Evolutionary conservation across 2,329 filamentous ascomycete genomes (phyloP).

Genomic region (Didymella pinodella): DNA sequence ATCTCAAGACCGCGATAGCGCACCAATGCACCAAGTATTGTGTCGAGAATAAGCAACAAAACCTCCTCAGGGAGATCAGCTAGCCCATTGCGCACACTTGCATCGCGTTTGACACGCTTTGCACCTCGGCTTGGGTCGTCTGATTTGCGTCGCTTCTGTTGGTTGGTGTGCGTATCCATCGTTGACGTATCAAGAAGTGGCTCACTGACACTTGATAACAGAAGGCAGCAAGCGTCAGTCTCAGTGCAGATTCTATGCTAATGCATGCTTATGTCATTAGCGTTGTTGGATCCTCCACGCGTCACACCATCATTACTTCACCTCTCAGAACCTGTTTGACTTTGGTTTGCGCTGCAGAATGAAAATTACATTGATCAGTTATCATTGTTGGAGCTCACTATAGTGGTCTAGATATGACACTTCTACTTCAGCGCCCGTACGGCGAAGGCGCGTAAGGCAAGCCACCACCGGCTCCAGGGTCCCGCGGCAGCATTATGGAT

Average conservation of each 20-base stretch:
- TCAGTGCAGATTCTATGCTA: background rate
- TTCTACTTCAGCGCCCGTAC: background rate
- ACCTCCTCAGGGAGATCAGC: constrained; percentile 1
- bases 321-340: background rate
- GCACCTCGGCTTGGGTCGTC: background rate
- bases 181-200: no score
- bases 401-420: background rate
- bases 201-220: background rate
- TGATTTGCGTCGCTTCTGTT: background rate
- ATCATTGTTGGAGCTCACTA: background rate
- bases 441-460: background rate
- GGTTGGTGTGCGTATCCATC: background rate
- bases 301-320: background rate
- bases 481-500: background rate
- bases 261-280: constrained; percentile 2
- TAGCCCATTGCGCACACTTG: background rate
- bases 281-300: background rate
- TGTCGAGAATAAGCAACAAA: background rate
- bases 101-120: background rate
- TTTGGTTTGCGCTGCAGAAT: background rate
- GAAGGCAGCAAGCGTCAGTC: background rate
- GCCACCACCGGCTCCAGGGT: background rate
- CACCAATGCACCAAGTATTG: background rate
- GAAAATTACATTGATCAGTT: background rate
- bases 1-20: background rate